Base-by-base conservation (phyloP, 1,284 basidiomycete genomes). In the Irpex sp. region DNA sequence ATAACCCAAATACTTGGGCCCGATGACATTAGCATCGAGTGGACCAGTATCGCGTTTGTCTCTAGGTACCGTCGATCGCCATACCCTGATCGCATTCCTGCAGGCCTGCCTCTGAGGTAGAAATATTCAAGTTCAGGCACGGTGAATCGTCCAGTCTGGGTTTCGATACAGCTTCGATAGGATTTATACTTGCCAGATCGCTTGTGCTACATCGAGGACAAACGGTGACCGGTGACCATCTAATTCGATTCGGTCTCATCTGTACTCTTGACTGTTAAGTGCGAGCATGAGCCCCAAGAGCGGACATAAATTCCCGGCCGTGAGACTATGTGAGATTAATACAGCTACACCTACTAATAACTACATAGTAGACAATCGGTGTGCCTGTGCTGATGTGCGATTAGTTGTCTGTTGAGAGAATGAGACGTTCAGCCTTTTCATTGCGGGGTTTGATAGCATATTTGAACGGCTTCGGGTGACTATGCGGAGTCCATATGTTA, bases 401-500 rank as follows among this genome's bases (percentile, higher is more conserved):
- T 51, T 51, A 51, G 49, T 15, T 44, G 15, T 51, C 49, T 4
- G 17, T 3, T 8, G 49, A 51, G 17, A 21, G 44, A 47, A 60
- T 57, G 19, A 60, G 47, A 6, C 19, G 21, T 52, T 57, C 58
- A 11, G 52, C 58, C 19, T 59, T 52, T 9, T 52, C 19, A n/a
- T 51, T 49, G 48, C 58, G 21, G 64, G 38, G 65, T 51, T 49
- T 13, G 17, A 60, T 59, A 62, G 48, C n/a, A 65, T 65, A 64
- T 34, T 49, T 59, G 17, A 38, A 62, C n/a, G n/a, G 72, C 77
- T 67, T 67, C 80, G 83, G 36, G 82, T 83, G 65, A 81, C 81
- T 83, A 56, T 51, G 15, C 8, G 15, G 17, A 51, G 7, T 51
- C 17, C 13, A 9, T n/a, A 17, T 8, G 0, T 17, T 3, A 21